Evolutionary conservation across 2,329 filamentous ascomycete genomes (phyloP).

Genomic region (Colletotrichum theobromicola): DNA sequence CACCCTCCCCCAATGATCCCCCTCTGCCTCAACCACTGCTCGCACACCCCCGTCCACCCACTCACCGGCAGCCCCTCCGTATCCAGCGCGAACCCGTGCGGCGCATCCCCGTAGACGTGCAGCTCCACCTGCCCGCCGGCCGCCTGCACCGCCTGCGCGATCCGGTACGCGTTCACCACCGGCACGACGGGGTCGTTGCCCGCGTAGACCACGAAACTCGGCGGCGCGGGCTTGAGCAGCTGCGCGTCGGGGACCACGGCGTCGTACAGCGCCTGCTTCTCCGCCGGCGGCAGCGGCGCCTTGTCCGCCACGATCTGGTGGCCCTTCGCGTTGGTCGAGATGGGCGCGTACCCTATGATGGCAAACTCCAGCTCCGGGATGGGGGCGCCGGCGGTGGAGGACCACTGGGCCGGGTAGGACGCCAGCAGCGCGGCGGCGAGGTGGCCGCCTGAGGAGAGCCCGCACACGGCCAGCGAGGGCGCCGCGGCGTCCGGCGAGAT

Average conservation of each 20-base stretch:
- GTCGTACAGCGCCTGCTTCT: conserved; percentile 26
- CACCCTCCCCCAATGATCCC: not conserved
- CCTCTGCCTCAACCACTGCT: conserved; percentile 22
- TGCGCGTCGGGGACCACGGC: conserved; percentile 25
- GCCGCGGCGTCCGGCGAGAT: not conserved
- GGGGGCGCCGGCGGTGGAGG: not conserved
- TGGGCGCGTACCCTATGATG: conserved; percentile 28
- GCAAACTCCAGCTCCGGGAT: conserved; percentile 21
- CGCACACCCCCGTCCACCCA: conserved; percentile 22
- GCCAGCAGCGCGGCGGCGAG: conserved; percentile 25
- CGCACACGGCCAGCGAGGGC: conserved; percentile 21
- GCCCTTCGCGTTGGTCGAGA: conserved; percentile 26
- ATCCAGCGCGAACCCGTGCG: conserved; percentile 25
- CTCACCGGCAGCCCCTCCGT: conserved; percentile 23
- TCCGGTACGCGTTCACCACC: conserved; percentile 25
- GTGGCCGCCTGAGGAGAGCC: conserved; percentile 26
- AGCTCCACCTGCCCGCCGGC: conserved; percentile 22
- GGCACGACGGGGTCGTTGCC: conserved; percentile 24
- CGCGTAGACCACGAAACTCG: conserved; percentile 25
- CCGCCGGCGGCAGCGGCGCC: conserved; percentile 24
- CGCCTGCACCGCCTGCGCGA: conserved; percentile 20
- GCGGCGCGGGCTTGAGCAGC: conserved; percentile 19
- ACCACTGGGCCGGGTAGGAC: conserved; percentile 23
- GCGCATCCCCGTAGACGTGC: conserved; percentile 25
- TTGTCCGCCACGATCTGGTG: conserved; percentile 24